Conservation (phyloP, 192 early-diverging fungal species). For the Coemansia sp. region DNA sequence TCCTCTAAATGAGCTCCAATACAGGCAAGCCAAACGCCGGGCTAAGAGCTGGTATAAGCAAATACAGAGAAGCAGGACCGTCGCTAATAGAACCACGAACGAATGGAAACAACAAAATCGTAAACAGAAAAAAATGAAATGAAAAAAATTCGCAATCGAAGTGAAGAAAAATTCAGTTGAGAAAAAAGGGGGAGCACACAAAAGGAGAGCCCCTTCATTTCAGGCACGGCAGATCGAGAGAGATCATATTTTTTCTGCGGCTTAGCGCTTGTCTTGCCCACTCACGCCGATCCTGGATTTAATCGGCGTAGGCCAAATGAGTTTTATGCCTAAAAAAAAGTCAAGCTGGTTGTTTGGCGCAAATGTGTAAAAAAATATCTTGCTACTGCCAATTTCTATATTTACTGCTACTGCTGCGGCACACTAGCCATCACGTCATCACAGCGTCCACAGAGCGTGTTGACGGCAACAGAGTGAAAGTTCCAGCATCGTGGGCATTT, state of each 20-base stretch:
- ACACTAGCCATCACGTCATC: slow-evolving; percentile 28
- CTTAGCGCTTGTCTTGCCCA: neutral
- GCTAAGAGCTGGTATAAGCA: neutral
- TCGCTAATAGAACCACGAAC: neutral
- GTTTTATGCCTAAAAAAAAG: neutral
- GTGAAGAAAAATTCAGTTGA: neutral
- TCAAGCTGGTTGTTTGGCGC: neutral
- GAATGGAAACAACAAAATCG: neutral
- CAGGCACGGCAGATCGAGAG: slow-evolving; percentile 1
- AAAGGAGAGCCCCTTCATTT: neutral
- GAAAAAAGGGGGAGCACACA: neutral
- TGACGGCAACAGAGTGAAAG: slow-evolving; percentile 54
- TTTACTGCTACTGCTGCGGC: neutral
- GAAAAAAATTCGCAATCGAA: neutral
- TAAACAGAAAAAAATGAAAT: neutral
- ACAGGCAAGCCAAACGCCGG: neutral
- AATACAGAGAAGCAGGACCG: neutral
- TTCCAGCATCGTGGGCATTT: slow-evolving; percentile 87
- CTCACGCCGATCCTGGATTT: neutral
- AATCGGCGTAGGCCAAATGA: neutral
- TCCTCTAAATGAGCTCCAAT: neutral
- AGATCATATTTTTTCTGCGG: slow-evolving; percentile 3
- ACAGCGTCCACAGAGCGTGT: slow-evolving; percentile 67
- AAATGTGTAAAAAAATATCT: neutral
- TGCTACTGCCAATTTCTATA: neutral